phyloP scores from a whole-genome alignment of 768 basidiomycete species.

The Mycena pura region DNA sequence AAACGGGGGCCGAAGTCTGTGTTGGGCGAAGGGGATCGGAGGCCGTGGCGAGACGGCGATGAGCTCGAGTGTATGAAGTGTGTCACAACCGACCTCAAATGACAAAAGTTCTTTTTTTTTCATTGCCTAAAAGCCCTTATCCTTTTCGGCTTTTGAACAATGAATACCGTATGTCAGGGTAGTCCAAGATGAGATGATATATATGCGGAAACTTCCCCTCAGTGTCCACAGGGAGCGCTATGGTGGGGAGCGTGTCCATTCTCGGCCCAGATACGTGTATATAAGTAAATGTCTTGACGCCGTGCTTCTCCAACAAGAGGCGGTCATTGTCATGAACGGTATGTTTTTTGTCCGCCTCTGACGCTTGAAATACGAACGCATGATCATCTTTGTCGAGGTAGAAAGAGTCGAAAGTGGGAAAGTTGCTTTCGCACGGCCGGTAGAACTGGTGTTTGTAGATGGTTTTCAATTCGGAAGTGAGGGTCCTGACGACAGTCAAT shows the following conservation, averaged over 20 bases:
- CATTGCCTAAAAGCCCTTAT: too few species aligned
- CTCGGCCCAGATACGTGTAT: constrained; percentile 2
- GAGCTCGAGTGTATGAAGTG: too few species aligned
- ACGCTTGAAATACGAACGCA: constrained; percentile 8
- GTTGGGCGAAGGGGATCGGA: too few species aligned
- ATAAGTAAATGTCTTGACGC: constrained; percentile 2
- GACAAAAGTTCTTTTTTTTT: too few species aligned
- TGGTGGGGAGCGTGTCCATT: constrained; percentile 10
- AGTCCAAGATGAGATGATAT: constrained; percentile 8
- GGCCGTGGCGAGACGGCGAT: too few species aligned
- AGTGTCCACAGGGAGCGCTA: constrained; percentile 4
- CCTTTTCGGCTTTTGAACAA: too few species aligned
- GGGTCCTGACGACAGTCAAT: constrained; percentile 1
- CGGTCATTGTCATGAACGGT: neutral
- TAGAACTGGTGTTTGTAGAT: constrained; percentile 10
- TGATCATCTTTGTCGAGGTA: neutral
- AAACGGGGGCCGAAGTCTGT: too few species aligned
- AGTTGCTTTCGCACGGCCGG: constrained; percentile 5
- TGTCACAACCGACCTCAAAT: too few species aligned
- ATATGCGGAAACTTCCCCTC: constrained; percentile 1
- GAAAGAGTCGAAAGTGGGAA: constrained; percentile 9
- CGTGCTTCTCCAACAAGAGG: constrained; percentile 5
- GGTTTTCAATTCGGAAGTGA: neutral
- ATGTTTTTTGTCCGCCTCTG: constrained; percentile 7
- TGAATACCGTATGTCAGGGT: constrained; percentile 5